Conservation (phyloP, 148 eudicot species). For the Silene uniflora region DNA sequence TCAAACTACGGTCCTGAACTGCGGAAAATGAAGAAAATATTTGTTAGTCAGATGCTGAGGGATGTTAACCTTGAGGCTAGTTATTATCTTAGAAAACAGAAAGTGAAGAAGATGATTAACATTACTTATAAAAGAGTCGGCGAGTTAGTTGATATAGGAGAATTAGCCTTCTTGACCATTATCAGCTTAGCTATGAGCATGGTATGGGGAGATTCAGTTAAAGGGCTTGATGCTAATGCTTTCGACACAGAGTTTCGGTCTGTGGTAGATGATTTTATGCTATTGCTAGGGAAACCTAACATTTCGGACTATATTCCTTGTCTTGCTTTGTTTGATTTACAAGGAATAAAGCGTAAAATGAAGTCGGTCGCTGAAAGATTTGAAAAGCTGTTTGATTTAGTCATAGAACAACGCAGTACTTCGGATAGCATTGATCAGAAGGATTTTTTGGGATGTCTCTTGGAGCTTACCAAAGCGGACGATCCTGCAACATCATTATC, state of each 20-base stretch:
- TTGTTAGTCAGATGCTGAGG: constrained; percentile 40
- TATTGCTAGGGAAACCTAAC: constrained; percentile 32
- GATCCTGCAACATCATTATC: constrained; percentile 24
- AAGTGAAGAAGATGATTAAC: constrained; percentile 19
- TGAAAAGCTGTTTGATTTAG: constrained; percentile 16
- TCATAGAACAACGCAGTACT: constrained; percentile 4
- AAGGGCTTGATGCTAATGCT: neutral
- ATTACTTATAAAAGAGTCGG: constrained; percentile 2
- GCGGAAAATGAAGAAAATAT: constrained; percentile 37
- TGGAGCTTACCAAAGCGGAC: constrained; percentile 25
- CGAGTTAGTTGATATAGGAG: constrained; percentile 20
- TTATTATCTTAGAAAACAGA: constrained; percentile 1
- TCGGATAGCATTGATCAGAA: neutral
- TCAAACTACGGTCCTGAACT: constrained; percentile 30
- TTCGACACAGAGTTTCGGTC: constrained; percentile 28
- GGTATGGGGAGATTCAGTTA: constrained; percentile 40
- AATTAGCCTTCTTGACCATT: neutral
- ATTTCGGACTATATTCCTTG: constrained; percentile 43
- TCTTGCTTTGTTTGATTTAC: constrained; percentile 33
- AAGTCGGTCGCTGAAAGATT: constrained; percentile 7
- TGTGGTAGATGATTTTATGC: constrained; percentile 3
- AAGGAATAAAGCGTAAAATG: constrained; percentile 27
- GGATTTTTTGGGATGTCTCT: constrained; percentile 35
- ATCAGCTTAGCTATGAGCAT: constrained; percentile 26
- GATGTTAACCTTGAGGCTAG: constrained; percentile 26